Base-by-base conservation (phyloP, 2,329 filamentous ascomycete species). In the Malbranchea zuffiana region DNA sequence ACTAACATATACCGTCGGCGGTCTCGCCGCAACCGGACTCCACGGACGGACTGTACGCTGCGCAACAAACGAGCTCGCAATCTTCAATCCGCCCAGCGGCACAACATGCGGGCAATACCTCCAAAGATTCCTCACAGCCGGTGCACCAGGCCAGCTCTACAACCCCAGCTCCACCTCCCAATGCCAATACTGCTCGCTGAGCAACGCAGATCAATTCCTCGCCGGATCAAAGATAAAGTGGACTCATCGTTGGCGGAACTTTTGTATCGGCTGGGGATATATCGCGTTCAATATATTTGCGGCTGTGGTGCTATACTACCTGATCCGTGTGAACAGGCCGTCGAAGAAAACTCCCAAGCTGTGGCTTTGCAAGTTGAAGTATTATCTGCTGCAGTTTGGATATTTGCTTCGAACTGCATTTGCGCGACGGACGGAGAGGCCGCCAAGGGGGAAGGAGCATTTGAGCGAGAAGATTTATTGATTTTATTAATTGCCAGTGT, bases 1-100 rank as follows among this genome's bases (percentile, higher is more conserved):
- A 0, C 82, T 94, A 49, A 87, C 81, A 0, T 94, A 93, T 55
- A 64, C 90, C 11, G 74, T 88, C 17, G 71, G 72, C 6, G 82
- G 78, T 15, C 76, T 93, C 63, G 57, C 88, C 0, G 71, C 78
- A 0, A 73, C 72, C 0, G 82, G 74, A 3, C 63, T 93, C 4
- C 80, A 81, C 26, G 78, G 80, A 49, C 74, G 74, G 0, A 32
- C 60, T 0, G 75, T 88, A 20, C 47, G 55, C 0, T 94, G 86
- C 56, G 74, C 81, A 0, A 45, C 55, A 4, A 82, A 80, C 52
- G 86, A 94, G 55, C 69, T 74, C 42, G 65, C 83, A 15, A 54
- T 61, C n/a, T 79, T 94, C 51, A 56, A 72, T 6, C 78, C 84
- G 0, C 67, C 72, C 0, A 41, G 56, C 1, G 67, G 68, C n/a